A percentile compares a stretch with the other conserved stretches of the same genome.
Evolutionary conservation across 192 early-diverging fungal species (phyloP).

Genomic region (Geranomyces michiganensis): DNA sequence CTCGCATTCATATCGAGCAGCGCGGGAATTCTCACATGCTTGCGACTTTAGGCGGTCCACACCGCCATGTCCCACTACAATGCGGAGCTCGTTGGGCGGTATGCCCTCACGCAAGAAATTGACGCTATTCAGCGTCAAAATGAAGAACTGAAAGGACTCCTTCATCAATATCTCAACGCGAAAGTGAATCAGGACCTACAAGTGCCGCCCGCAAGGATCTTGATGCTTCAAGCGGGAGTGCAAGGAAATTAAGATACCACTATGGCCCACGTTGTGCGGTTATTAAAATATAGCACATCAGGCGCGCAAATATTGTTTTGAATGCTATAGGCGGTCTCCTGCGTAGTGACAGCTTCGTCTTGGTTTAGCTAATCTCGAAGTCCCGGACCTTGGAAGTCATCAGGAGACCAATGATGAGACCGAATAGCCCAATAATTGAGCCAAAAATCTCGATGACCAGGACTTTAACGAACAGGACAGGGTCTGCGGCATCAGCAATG

Average conservation of each 20-base stretch:
- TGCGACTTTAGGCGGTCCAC: constrained; percentile 19
- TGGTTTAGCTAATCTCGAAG: constrained; percentile 13
- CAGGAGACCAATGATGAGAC: constrained; percentile 91
- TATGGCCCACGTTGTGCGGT: too few relatives aligned
- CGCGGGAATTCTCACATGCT: background rate
- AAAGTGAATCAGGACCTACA: constrained; percentile 40
- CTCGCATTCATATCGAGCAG: too few relatives aligned
- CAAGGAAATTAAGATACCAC: too few relatives aligned
- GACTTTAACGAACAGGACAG: constrained; percentile 94
- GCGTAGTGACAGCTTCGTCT: too few relatives aligned
- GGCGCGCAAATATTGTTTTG: too few relatives aligned
- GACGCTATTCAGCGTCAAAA: constrained; percentile 49
- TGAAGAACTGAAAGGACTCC: constrained; percentile 52
- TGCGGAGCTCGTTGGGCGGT: constrained; percentile 45
- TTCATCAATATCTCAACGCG: constrained; percentile 59
- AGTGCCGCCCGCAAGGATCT: too few relatives aligned
- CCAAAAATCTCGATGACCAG: constrained; percentile 98
- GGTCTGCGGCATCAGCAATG: constrained; percentile 94
- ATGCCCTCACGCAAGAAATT: constrained; percentile 49
- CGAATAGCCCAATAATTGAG: constrained; percentile 93
- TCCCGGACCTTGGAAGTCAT: constrained; percentile 46
- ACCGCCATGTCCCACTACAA: constrained; percentile 58
- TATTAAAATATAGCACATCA: too few relatives aligned
- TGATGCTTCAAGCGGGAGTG: too few relatives aligned
- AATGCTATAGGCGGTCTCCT: too few relatives aligned